Evolutionary conservation across 139 green algal genomes (phyloP), one percentile per base, ranked within the genome.

Genomic region (Volvox africanus): DNA sequence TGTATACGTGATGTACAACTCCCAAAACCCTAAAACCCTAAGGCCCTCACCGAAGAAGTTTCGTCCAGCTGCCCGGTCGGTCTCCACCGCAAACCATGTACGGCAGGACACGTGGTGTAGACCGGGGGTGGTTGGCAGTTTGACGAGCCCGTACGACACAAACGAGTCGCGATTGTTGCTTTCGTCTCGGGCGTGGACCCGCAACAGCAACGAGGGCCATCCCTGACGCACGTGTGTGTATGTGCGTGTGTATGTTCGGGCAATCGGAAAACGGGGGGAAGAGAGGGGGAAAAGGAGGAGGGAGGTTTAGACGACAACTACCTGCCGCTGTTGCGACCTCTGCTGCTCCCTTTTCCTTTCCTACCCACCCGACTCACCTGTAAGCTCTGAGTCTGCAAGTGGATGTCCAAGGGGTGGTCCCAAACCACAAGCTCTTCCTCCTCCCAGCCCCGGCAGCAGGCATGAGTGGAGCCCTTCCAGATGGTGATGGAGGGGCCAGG

Each of bases 401-500:
- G 86, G 1, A 93, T 24, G 61, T 93, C 86, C 71, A 93, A 35
- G 36, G 91, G 91, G 71, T 93, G 91, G 86, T 93, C 91, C 91
- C 91, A 93, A n/a, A 88, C 87, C 17, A 93, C 71, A 28, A 90
- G 65, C 44, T 77, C 73, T 33, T 90, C 91, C 80, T 93, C 90
- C 3, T 21, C 30, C 30, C 33, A 21, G 1, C 17, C 76, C 20
- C 36, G 77, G 62, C 65, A 67, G 85, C 50, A 88, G 22, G 87
- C 90, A 24, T 93, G 90, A 17, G 89, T 91, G 44, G 76, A 61
- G 35, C 87, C 87, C 87, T 91, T 11, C 6, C 14, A 36, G 77
- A 36, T 17, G 19, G 65, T 28, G 65, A 28, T 28, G 65, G 21
- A 73, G 24, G 65, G 65, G 65, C 16, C 9, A 30, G 2, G 65